Percentiles rank a stretch among this genome's conserved stretches.
Evolutionary conservation across 2,329 filamentous ascomycete genomes (phyloP).

Genomic region (Simplicillium sp.): DNA sequence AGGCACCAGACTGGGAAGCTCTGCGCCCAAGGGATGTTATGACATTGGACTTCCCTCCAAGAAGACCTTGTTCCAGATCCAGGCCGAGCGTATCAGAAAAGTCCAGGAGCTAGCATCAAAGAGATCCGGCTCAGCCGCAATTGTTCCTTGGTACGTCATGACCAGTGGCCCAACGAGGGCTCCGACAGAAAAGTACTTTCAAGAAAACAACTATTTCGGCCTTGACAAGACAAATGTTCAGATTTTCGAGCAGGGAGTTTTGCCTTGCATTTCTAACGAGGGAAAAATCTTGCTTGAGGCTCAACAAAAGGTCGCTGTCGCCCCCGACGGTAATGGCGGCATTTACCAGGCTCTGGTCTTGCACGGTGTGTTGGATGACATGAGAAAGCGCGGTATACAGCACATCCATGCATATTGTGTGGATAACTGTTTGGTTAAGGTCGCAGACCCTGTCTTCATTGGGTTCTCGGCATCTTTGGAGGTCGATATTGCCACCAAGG

Average conservation of each 20-base stretch:
- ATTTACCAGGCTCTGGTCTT: constrained; percentile 86
- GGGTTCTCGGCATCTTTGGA: constrained; percentile 82
- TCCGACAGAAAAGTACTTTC: constrained; percentile 90
- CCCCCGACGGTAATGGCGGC: constrained; percentile 93
- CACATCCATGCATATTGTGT: constrained; percentile 98
- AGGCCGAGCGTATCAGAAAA: constrained; percentile 87
- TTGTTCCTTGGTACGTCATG: constrained; percentile 98
- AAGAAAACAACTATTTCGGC: constrained; percentile 85
- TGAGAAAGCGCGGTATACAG: constrained; percentile 80
- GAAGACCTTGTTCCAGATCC: constrained; percentile 96
- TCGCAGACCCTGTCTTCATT: constrained; percentile 93
- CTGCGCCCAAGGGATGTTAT: constrained; percentile 93
- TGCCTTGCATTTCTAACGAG: constrained; percentile 95
- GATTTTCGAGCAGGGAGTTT: constrained; percentile 93
- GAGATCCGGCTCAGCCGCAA: constrained; percentile 48
- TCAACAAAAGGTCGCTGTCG: constrained; percentile 86
- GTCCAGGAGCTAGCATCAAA: constrained; percentile 72
- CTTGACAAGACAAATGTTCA: constrained; percentile 75
- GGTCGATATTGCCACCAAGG: constrained; percentile 96
- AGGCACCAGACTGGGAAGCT: constrained; percentile 88
- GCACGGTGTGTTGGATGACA: constrained; percentile 74
- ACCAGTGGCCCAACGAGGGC: constrained; percentile 88
- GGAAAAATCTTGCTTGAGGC: constrained; percentile 92
- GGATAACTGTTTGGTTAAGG: constrained; percentile 97
- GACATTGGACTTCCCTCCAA: constrained; percentile 87